Percentiles rank a stretch among this genome's conserved stretches.
Conservation (phyloP, 2,329 filamentous ascomycete species). For the Monosporascus cannonballus region DNA sequence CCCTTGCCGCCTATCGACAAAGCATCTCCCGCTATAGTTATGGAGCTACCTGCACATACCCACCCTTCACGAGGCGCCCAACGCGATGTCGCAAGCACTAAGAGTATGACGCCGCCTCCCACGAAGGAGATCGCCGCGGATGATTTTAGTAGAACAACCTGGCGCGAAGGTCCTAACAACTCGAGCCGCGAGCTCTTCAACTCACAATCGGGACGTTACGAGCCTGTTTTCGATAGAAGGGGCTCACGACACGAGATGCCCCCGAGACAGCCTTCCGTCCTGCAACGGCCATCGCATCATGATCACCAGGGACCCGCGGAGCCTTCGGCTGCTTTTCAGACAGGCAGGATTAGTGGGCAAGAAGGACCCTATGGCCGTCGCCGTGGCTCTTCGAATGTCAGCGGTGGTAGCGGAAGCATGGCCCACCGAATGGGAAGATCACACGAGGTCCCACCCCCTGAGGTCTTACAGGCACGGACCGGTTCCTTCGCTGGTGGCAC, state of each 20-base stretch:
- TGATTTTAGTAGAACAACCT: conserved; percentile 80
- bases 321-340: conserved; percentile 82
- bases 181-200: conserved; percentile 79
- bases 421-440: conserved; percentile 49
- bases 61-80: conserved; percentile 39
- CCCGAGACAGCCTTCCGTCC: conserved; percentile 66
- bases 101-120: conserved; percentile 42
- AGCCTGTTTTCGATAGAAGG: conserved; percentile 77
- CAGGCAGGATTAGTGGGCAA: conserved; percentile 59
- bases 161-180: conserved; percentile 62
- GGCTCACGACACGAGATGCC: conserved; percentile 62
- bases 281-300: conserved; percentile 65
- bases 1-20: conserved; percentile 78
- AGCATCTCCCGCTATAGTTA: conserved; percentile 56
- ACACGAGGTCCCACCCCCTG: conserved; percentile 37
- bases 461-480: conserved; percentile 38
- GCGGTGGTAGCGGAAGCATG: conserved; percentile 71
- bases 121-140: conserved; percentile 88
- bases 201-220: conserved; percentile 89
- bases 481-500: conserved; percentile 44
- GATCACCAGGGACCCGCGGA: conserved; percentile 65
- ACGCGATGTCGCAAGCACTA: conserved; percentile 51
- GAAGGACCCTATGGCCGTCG: conserved; percentile 67
- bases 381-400: conserved; percentile 85
- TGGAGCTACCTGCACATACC: conserved; percentile 43